Evolutionary conservation across 202 grass and related monocot genomes (phyloP).

Genomic region (Miscanthus sacchariflorus): DNA sequence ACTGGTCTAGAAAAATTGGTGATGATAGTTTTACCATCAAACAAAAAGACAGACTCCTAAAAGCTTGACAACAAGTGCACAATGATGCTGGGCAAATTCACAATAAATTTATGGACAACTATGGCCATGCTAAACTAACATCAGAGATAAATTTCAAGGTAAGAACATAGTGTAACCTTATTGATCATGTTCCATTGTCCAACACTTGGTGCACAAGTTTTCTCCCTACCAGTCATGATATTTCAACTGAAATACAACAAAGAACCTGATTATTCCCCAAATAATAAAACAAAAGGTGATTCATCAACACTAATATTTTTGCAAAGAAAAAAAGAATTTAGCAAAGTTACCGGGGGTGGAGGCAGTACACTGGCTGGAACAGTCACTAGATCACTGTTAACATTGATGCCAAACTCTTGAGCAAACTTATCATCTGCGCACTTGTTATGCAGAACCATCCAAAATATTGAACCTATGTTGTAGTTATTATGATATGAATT

Average conservation of each 20-base stretch:
- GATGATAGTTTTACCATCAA: neutral
- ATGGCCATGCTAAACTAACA: neutral
- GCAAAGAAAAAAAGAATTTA: neutral
- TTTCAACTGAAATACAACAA: conserved; percentile 63
- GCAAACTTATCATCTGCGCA: conserved; percentile 68
- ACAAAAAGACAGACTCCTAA: neutral
- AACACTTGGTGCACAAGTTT: conserved; percentile 58
- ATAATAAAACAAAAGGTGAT: neutral
- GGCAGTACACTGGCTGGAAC: conserved; percentile 73
- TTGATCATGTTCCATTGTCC: conserved; percentile 95
- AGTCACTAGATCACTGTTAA: conserved; percentile 56
- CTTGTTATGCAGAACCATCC: conserved; percentile 69
- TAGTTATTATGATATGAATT: no score
- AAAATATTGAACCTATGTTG: no score
- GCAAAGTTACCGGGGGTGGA: conserved; percentile 59
- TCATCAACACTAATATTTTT: neutral
- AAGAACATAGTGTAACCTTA: conserved; percentile 49
- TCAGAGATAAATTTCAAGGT: neutral
- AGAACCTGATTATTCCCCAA: neutral
- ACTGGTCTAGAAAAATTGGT: neutral
- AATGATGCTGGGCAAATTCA: neutral
- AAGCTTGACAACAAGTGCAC: neutral
- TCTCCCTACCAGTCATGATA: conserved; percentile 84
- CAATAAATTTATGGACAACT: neutral
- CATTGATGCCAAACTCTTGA: conserved; percentile 69